Percentiles rank a stretch among this genome's conserved stretches.
These are phyloP conservation scores for Hypoxylon sp. DNA, from an alignment of 2,329 filamentous ascomycete species.

Conservation along the genomic window DNA sequence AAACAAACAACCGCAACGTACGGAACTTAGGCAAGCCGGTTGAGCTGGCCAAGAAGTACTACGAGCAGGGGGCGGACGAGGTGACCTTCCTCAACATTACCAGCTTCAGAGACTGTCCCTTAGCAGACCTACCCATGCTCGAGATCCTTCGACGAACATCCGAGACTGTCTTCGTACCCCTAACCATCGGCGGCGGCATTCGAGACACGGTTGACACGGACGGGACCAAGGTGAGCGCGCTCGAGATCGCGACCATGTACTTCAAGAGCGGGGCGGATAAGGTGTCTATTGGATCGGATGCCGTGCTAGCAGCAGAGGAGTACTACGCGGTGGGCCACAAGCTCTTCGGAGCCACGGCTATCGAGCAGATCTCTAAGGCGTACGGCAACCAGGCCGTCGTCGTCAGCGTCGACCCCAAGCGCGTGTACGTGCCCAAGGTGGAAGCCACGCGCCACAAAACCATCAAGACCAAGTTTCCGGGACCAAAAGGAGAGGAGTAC, in stretches of 20 bases:
- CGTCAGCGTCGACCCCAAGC: conserved; percentile 92
- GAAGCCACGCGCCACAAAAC: conserved; percentile 81
- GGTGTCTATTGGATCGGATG: conserved; percentile 95
- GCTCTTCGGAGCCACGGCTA: conserved; percentile 86
- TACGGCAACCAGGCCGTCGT: conserved; percentile 98
- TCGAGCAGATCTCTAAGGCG: conserved; percentile 92
- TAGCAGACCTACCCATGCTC: conserved; percentile 95
- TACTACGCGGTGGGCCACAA: conserved; percentile 81
- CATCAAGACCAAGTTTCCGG: conserved; percentile 77
- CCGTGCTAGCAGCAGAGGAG: conserved; percentile 91
- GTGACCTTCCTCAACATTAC: conserved; percentile 99
- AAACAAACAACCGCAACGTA: conserved; percentile 76
- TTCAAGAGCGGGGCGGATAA: conserved; percentile 98
- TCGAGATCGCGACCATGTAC: conserved; percentile 96
- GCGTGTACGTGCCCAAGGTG: conserved; percentile 84
- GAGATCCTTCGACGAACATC: conserved; percentile 90
- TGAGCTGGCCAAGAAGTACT: conserved; percentile 93
- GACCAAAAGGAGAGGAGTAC: conserved; percentile 81
- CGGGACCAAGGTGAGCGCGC: conserved; percentile 86
- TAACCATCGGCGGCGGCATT: conserved; percentile 96
- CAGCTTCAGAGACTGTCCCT: conserved; percentile 93
- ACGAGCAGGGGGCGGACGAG: conserved; percentile 96
- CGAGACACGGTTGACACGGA: conserved; percentile 92
- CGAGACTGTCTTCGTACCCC: conserved; percentile 92
- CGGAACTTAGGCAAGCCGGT: conserved; percentile 97